Percentiles rank a stretch among this genome's conserved stretches.
phyloP scores from a whole-genome alignment of 164 flowering plant species.

The Piper longum region DNA sequence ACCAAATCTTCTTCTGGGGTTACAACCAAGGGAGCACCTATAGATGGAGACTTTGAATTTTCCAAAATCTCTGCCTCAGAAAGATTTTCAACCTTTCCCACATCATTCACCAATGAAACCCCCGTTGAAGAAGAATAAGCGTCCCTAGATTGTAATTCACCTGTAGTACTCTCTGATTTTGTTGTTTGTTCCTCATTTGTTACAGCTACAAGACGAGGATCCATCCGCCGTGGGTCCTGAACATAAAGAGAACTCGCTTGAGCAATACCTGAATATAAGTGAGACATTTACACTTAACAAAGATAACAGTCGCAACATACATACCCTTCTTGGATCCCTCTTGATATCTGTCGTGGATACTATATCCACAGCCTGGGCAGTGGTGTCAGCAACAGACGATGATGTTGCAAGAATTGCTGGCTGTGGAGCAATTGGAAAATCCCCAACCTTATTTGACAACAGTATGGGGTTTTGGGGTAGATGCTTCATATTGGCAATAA shows the following conservation, averaged over 20 bases:
- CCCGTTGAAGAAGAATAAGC: conserved; percentile 24
- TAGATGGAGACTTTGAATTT: conserved; percentile 13
- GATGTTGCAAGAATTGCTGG: conserved; percentile 11
- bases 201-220: conserved; percentile 59
- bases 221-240: conserved; percentile 96
- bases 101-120: conserved; percentile 16
- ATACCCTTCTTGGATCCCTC: conserved; percentile 94
- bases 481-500: conserved; percentile 86
- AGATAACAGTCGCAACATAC: not conserved
- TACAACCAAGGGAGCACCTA: conserved; percentile 16
- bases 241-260: conserved; percentile 1
- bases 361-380: conserved; percentile 26
- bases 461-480: conserved; percentile 59
- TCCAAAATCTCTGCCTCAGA: conserved; percentile 26
- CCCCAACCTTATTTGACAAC: conserved; percentile 32
- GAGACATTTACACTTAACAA: not conserved
- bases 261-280: not conserved
- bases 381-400: conserved; percentile 17
- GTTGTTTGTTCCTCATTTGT: conserved; percentile 26
- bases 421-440: conserved; percentile 20
- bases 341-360: conserved; percentile 37
- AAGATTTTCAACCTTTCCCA: conserved; percentile 17
- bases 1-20: conserved; percentile 19
- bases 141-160: conserved; percentile 20
- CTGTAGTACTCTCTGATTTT: conserved; percentile 25